These are phyloP conservation scores for Mortierella polycephala DNA, from an alignment of 371 early-diverging fungal species.

Conservation along the genomic window DNA sequence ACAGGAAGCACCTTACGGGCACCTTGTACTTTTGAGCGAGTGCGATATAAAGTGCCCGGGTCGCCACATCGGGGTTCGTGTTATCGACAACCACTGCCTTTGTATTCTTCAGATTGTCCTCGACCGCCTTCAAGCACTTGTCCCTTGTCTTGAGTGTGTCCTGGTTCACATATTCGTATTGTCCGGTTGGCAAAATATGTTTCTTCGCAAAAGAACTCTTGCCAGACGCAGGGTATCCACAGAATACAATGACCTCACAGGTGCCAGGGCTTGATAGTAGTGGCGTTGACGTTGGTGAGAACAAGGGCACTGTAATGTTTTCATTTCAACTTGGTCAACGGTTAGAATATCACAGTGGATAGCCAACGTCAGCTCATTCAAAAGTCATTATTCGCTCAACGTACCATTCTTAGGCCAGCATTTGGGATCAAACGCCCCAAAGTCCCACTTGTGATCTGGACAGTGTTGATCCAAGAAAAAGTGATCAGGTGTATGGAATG, in stretches of 20 bases:
- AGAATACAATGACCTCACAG: slow-evolving; percentile 77
- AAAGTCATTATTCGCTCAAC: slow-evolving; percentile 8
- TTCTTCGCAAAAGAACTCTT: slow-evolving; percentile 80
- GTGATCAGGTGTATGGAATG: slow-evolving; percentile 89
- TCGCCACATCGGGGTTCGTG: slow-evolving; percentile 78
- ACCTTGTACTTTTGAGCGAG: slow-evolving; percentile 68
- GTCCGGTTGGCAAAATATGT: slow-evolving; percentile 67
- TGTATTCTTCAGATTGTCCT: slow-evolving; percentile 62
- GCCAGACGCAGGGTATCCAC: slow-evolving; percentile 90
- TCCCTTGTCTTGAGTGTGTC: slow-evolving; percentile 80
- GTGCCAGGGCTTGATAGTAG: slow-evolving; percentile 52
- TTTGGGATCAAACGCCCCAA: slow-evolving; percentile 70
- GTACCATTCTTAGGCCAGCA: slow-evolving; percentile 49
- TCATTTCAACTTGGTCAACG: background rate
- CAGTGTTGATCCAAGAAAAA: slow-evolving; percentile 69
- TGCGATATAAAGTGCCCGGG: slow-evolving; percentile 72
- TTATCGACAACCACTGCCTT: slow-evolving; percentile 84
- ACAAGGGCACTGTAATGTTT: slow-evolving; percentile 28
- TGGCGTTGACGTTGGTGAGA: slow-evolving; percentile 51
- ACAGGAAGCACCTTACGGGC: slow-evolving; percentile 76
- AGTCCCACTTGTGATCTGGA: slow-evolving; percentile 58
- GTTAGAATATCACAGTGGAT: too few species aligned
- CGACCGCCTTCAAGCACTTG: slow-evolving; percentile 72
- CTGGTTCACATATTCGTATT: slow-evolving; percentile 84
- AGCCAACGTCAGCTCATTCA: background rate